Evolutionary conservation across 202 grass and related monocot genomes (phyloP).

Genomic region (Panicum hallii): DNA sequence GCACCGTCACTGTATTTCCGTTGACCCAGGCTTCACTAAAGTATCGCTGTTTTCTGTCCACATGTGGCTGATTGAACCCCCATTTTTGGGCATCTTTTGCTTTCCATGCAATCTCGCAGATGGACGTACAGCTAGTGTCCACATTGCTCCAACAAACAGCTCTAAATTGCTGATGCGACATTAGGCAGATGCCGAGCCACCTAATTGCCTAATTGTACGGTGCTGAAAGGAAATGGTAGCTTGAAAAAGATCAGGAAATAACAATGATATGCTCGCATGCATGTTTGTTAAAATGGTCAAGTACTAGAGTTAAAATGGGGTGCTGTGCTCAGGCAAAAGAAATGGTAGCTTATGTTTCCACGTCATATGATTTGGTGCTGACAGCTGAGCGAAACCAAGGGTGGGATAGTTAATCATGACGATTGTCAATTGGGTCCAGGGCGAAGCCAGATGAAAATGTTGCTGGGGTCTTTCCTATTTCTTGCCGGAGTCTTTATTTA

Average conservation of each 20-base stretch:
- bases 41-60: background rate
- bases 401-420: too few relatives aligned
- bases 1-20: constrained; percentile 35
- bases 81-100: constrained; percentile 31
- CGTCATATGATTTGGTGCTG: too few relatives aligned
- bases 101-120: constrained; percentile 28
- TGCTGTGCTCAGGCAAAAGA: background rate
- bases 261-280: too few relatives aligned
- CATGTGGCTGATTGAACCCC: constrained; percentile 8
- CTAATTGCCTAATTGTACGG: background rate
- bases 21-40: constrained; percentile 28
- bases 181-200: background rate
- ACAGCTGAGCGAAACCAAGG: too few relatives aligned
- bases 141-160: constrained; percentile 18
- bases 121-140: constrained; percentile 33
- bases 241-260: background rate
- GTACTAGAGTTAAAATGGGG: too few relatives aligned
- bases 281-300: background rate
- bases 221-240: background rate
- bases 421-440: too few relatives aligned
- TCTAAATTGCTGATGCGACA: background rate
- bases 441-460: too few relatives aligned
- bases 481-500: too few relatives aligned
- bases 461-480: too few relatives aligned
- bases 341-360: background rate